Evolutionary conservation across 192 early-diverging fungal genomes (phyloP), one percentile per base, ranked within the genome.

Genomic region (Coemansia guatemalensis): DNA sequence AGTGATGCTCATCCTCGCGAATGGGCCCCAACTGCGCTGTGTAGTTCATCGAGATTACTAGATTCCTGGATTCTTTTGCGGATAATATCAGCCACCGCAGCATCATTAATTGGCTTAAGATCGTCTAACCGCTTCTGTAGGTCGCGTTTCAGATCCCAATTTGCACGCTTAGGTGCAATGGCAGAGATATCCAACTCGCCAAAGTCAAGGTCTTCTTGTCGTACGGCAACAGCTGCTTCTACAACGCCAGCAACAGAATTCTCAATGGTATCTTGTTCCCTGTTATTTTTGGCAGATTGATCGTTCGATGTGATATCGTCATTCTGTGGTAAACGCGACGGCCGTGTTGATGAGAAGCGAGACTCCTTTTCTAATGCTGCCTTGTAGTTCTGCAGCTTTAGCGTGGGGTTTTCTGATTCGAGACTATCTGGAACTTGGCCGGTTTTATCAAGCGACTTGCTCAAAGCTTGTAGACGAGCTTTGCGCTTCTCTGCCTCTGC

Each of bases 121-220:
- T 82, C 85, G 18, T 85, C 85, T 56, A 93, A 60, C 62, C 87
- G 90, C 30, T 84, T 86, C 61, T 95, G 89, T 21, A 97, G 76
- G 73, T 95, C 95, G 25, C 90, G 82, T 64, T 92, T 93, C 53
- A 97, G 68, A 73, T 97, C 95, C 91, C 90, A 95, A 65, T 97
- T 93, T 3, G 93, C 85, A 30, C 90, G 91, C 62, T 86, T 88
- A 5, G 95, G 93, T 17, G 93, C 95, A 20, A 97, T 68, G 23
- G 90, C 86, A 39, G 84, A 81, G 11, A 96, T 80, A 69, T 95
- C 93, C 83, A 70, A 22, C 32, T 69, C 62, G n/a, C 20, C 18
- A 32, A 24, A 49, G 22, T 55, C 62, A 7, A 47, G 41, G 1
- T 20, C 48, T n/a, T 61, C 48, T 20, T 58, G 56, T 24, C 41